Conservation (phyloP, 1,139 yeast species). For the Kodamaea sp. region DNA sequence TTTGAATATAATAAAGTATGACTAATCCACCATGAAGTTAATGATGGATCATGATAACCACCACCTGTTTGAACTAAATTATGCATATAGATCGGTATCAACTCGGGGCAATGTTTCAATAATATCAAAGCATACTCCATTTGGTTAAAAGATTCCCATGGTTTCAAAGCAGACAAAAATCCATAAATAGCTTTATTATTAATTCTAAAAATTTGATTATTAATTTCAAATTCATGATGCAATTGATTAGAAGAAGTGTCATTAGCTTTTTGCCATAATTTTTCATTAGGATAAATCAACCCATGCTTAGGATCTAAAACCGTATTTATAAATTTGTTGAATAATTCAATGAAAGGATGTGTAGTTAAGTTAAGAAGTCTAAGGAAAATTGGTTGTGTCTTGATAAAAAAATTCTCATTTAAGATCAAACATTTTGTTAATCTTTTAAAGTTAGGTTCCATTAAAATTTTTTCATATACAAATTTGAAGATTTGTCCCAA, state of each 20-base stretch:
- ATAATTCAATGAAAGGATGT: conserved; percentile 19
- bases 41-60: conserved; percentile 65
- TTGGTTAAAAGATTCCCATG: conserved; percentile 74
- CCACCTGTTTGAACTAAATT: conserved; percentile 51
- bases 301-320: conserved; percentile 50
- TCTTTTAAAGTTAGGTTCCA: conserved; percentile 60
- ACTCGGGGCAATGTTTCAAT: conserved; percentile 57
- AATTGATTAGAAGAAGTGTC: conserved; percentile 9
- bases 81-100: conserved; percentile 68
- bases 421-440: conserved; percentile 71
- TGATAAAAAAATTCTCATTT: conserved; percentile 70
- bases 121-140: conserved; percentile 52
- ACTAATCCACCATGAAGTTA: conserved; percentile 80
- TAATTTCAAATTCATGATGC: conserved; percentile 26
- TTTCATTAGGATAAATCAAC: conserved; percentile 58
- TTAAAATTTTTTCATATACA: conserved; percentile 49
- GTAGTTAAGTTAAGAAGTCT: conserved; percentile 22
- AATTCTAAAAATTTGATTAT: conserved; percentile 50
- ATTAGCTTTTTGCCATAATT: conserved; percentile 45
- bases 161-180: conserved; percentile 63
- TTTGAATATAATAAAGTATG: conserved; percentile 60
- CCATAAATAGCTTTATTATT: conserved; percentile 67
- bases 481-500: conserved; percentile 43
- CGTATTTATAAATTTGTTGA: conserved; percentile 50
- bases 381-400: conserved; percentile 51